Conservation (phyloP, 495 filamentous ascomycete species). For the Daldinia caldariorum region DNA sequence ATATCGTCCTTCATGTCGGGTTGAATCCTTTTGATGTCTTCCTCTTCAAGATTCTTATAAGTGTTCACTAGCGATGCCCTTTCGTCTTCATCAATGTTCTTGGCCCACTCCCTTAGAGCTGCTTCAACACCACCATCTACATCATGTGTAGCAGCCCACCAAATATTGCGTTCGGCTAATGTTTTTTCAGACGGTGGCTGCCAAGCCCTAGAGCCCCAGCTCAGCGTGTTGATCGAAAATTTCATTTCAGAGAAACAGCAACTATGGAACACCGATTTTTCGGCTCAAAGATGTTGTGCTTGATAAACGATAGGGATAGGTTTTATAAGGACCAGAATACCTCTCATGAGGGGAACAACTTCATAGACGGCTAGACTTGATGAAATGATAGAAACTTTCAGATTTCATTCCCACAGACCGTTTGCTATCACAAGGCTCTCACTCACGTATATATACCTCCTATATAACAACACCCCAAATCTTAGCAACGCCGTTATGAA, state of each 20-base stretch:
- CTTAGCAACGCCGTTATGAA: background rate
- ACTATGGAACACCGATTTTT: background rate
- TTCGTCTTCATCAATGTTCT: background rate
- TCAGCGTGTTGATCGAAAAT: background rate
- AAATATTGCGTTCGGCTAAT: background rate
- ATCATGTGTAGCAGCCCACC: background rate
- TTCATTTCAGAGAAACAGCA: background rate
- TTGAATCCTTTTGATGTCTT: background rate
- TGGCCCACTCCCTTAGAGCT: background rate
- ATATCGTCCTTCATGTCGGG: background rate
- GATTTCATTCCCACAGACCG: background rate
- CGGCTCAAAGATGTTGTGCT: background rate
- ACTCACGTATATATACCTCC: too few species aligned
- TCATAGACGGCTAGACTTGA: background rate
- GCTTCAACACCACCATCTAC: background rate
- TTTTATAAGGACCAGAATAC: background rate
- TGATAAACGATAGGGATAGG: background rate
- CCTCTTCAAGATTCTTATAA: background rate
- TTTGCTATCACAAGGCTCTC: background rate
- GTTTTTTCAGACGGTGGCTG: background rate
- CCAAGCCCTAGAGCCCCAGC: background rate
- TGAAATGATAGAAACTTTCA: background rate
- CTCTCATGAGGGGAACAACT: background rate
- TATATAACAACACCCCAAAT: background rate
- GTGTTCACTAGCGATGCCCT: background rate